A percentile compares a stretch with the other conserved stretches of the same genome.
Evolutionary conservation across 805 yeast species (phyloP).

Genomic region (Metschnikowia reukaufii): DNA sequence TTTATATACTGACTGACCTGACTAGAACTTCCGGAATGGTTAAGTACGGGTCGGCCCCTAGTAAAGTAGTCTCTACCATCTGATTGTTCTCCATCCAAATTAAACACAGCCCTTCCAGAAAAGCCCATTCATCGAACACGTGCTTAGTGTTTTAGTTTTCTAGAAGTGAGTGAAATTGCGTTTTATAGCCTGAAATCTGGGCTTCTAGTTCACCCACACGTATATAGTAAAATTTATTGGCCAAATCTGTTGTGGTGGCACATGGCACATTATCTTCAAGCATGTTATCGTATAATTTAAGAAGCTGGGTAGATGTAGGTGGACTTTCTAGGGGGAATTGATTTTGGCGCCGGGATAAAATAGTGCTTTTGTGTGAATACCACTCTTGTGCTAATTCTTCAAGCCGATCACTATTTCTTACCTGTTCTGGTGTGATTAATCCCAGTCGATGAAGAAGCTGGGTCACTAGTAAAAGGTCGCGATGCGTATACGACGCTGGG

Average conservation of each 20-base stretch:
- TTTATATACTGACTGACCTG: conserved; percentile 7
- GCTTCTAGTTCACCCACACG: conserved; percentile 35
- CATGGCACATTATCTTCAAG: conserved; percentile 27
- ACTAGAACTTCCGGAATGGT: conserved; percentile 9
- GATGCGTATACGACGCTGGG: conserved; percentile 21
- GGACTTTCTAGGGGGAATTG: conserved; percentile 18
- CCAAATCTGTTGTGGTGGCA: conserved; percentile 38
- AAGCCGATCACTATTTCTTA: conserved; percentile 21
- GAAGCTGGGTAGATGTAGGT: conserved; percentile 23
- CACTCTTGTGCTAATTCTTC: conserved; percentile 28
- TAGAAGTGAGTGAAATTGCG: conserved; percentile 6
- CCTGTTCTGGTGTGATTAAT: conserved; percentile 26
- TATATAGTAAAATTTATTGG: conserved; percentile 33
- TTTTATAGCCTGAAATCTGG: conserved; percentile 25
- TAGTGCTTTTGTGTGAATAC: conserved; percentile 31
- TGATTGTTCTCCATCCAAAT: conserved; percentile 30
- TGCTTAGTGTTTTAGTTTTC: too few relatives aligned
- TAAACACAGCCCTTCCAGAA: conserved; percentile 36
- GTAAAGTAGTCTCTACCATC: conserved; percentile 36
- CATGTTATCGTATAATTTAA: conserved; percentile 28
- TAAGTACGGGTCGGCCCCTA: conserved; percentile 12
- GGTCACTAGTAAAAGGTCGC: conserved; percentile 37
- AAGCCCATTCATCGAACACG: too few relatives aligned
- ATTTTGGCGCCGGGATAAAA: conserved; percentile 23
- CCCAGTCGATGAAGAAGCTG: conserved; percentile 40